Conservation (phyloP, 306 rosid genomes). For the Quercus bicolor region DNA sequence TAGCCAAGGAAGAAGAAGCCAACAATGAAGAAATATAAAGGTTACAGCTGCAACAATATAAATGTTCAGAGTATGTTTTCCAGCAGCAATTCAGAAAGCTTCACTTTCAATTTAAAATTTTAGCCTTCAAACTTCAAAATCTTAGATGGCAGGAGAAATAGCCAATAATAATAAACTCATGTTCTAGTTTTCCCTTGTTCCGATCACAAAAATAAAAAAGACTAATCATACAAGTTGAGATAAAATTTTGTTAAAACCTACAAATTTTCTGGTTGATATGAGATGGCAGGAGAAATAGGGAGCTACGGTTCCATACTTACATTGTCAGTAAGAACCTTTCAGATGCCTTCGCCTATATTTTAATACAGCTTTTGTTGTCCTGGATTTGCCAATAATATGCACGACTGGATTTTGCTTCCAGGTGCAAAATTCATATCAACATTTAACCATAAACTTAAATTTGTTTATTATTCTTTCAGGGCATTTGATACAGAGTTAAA, state of each 20-base stretch:
- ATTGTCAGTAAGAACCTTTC: neutral
- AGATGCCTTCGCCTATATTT: neutral
- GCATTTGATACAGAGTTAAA: neutral
- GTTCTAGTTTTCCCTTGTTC: neutral
- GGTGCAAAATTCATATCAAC: neutral
- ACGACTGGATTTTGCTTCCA: neutral
- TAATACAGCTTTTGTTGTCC: neutral
- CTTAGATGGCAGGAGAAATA: neutral
- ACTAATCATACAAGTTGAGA: neutral
- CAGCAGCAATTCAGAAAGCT: neutral
- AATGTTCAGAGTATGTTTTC: neutral
- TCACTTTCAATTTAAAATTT: neutral
- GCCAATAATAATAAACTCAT: neutral
- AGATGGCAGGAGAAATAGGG: neutral
- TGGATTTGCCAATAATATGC: neutral
- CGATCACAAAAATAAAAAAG: neutral
- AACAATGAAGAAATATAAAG: neutral
- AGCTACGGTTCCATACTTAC: neutral
- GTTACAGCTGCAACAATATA: neutral
- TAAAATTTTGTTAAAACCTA: neutral
- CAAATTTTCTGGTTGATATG: neutral
- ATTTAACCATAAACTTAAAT: neutral
- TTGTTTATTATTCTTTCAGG: neutral
- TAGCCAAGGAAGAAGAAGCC: neutral
- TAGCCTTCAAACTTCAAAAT: neutral